Percentiles rank a stretch among this genome's conserved stretches.
phyloP scores from a whole-genome alignment of 169 alveolate genomes.

The Cryptosporidium bovis region DNA sequence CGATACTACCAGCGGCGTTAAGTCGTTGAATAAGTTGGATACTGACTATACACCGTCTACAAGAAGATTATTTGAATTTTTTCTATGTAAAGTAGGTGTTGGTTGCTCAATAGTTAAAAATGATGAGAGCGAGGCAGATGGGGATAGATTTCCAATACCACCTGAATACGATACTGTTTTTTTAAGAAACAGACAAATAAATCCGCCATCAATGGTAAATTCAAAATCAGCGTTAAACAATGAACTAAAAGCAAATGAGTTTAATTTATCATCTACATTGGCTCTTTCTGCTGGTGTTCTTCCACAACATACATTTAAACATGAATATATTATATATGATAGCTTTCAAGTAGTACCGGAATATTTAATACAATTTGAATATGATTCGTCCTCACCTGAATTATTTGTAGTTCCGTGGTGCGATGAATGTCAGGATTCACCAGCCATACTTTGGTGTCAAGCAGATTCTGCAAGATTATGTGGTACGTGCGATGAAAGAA shows the following conservation, averaged over 20 bases:
- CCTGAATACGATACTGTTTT: conserved; percentile 80
- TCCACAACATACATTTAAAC: conserved; percentile 88
- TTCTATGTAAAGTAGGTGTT: conserved; percentile 90
- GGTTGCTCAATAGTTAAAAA: conserved; percentile 85
- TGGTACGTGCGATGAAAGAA: conserved; percentile 85
- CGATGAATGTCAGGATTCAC: conserved; percentile 89
- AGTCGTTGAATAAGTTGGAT: conserved; percentile 44
- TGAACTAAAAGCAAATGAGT: conserved; percentile 62
- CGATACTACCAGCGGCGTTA: background rate
- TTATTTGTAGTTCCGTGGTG: conserved; percentile 89
- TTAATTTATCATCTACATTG: conserved; percentile 51
- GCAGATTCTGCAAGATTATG: conserved; percentile 90
- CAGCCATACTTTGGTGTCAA: conserved; percentile 88
- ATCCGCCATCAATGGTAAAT: conserved; percentile 70
- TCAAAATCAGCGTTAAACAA: conserved; percentile 23
- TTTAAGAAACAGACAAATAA: conserved; percentile 59
- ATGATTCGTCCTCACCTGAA: conserved; percentile 87
- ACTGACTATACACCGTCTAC: conserved; percentile 70
- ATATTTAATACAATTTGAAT: conserved; percentile 87
- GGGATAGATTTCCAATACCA: conserved; percentile 82
- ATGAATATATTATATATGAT: conserved; percentile 87
- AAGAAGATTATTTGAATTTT: conserved; percentile 84
- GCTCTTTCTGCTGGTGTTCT: conserved; percentile 83
- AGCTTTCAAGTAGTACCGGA: conserved; percentile 88
- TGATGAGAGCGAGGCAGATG: conserved; percentile 80